Evolutionary conservation across 169 alveolate species (phyloP).

Genomic region (Plasmodium knowlesi): DNA sequence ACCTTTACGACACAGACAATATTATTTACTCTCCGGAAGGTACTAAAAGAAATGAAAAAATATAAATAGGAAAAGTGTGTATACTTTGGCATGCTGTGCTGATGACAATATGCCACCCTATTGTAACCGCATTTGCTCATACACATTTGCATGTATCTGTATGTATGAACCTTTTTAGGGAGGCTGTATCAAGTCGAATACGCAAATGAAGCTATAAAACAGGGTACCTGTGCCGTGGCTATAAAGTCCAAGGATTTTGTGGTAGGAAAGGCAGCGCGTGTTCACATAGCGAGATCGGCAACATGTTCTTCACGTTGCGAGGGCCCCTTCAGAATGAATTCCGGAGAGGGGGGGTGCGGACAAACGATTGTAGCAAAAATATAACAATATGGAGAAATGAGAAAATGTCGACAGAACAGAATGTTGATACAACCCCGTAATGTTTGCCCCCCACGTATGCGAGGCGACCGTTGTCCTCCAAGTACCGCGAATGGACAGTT

Average conservation of each 20-base stretch:
- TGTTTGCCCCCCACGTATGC: background rate
- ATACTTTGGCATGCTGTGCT: background rate
- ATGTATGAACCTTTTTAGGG: conserved; percentile 69
- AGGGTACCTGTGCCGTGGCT: conserved; percentile 95
- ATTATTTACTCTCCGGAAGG: conserved; percentile 95
- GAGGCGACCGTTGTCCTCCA: background rate
- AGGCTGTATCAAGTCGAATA: conserved; percentile 96
- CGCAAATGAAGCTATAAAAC: conserved; percentile 98
- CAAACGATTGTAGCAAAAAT: background rate
- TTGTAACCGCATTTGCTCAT: background rate
- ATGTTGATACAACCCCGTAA: background rate
- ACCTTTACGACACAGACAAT: conserved; percentile 95
- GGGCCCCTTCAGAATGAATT: background rate
- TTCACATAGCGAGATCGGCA: background rate
- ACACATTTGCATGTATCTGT: conserved; percentile 4
- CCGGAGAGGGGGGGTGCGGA: background rate
- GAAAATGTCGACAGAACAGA: background rate
- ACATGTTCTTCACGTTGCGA: background rate
- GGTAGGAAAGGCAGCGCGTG: conserved; percentile 77
- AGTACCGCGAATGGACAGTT: background rate
- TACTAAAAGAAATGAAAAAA: conserved; percentile 72
- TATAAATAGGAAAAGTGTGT: background rate
- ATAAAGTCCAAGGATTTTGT: conserved; percentile 91
- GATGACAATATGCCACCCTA: background rate
- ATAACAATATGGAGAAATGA: background rate